Base-by-base conservation (phyloP, 2,329 filamentous ascomycete genomes). In the Nannizziopsis arthrosporioides region DNA sequence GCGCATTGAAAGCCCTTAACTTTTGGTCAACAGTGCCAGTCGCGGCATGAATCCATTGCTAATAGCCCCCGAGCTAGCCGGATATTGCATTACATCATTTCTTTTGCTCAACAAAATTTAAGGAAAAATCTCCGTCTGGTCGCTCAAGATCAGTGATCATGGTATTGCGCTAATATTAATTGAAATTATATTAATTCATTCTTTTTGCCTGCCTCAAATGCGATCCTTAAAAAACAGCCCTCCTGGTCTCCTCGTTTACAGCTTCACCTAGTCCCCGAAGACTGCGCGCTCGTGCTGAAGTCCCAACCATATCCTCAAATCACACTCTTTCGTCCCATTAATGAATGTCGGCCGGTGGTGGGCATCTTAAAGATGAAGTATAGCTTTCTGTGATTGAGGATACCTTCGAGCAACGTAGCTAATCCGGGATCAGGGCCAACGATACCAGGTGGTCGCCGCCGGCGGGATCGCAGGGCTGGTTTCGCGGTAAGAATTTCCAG, bases 391-490 rank as follows among this genome's bases (percentile, higher is more conserved):
- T 19, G 11, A 30, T n/a, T 42, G 5, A 10, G 3, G 18, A 14
- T 11, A 3, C 12, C 10, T 44, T 44, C 39, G 35, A 36, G 49
- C 35, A 31, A 27, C 38, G 44, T 14, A 31, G 31, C 43, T 30
- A 17, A 8, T 32, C 17, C 19, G 17, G n/a, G 10, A 39, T 31
- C 56, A 82, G 78, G 82, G 81, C 66, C 80, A 80, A 51, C 77
- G 74, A 67, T 67, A 69, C 56, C 81, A 85, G 63, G 79, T 82
- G 52, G 72, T 82, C 43, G 64, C 77, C 55, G 80, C 82, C 49
- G 82, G 82, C 58, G 81, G 76, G 40, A 70, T 78, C 56, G 86
- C 92, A 54, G 92, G 92, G 50, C 77, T 96, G 56, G 80, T 96
- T 54, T 92, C 92, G 47, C 83, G 89, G 83, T 87, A 74, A 48